A percentile compares a stretch with the other conserved stretches of the same genome.
Evolutionary conservation across 805 yeast species (phyloP).

Genomic region (Candida nanaspora): DNA sequence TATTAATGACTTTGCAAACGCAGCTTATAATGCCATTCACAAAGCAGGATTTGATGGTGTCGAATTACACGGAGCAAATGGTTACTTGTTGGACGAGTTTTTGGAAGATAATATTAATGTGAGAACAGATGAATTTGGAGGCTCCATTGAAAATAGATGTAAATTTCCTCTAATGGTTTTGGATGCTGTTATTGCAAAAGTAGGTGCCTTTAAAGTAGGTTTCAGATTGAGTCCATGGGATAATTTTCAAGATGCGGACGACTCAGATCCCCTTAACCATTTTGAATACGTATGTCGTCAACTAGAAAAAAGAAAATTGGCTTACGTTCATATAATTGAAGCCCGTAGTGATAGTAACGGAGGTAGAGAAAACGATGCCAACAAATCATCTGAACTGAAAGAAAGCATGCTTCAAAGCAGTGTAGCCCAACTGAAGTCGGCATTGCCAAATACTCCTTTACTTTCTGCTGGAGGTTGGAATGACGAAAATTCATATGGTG

Average conservation of each 20-base stretch:
- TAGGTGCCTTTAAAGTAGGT: slow-evolving; percentile 30
- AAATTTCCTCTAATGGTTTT: slow-evolving; percentile 26
- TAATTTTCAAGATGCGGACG: slow-evolving; percentile 15
- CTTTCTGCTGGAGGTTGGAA: slow-evolving; percentile 23
- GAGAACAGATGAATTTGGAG: slow-evolving; percentile 49
- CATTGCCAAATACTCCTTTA: slow-evolving; percentile 22
- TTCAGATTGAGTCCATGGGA: slow-evolving; percentile 32
- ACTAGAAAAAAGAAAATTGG: slow-evolving; percentile 25
- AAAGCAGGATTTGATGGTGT: slow-evolving; percentile 32
- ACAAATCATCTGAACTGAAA: slow-evolving; percentile 14
- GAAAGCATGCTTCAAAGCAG: slow-evolving; percentile 13
- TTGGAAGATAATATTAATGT: slow-evolving; percentile 26
- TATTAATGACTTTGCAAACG: slow-evolving; percentile 17
- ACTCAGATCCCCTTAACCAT: slow-evolving; percentile 13
- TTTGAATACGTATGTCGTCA: slow-evolving; percentile 24
- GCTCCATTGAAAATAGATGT: slow-evolving; percentile 34
- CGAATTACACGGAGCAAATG: slow-evolving; percentile 35
- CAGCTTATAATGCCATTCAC: slow-evolving; percentile 24
- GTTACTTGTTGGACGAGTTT: slow-evolving; percentile 32
- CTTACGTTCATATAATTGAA: slow-evolving; percentile 31
- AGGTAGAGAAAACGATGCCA: slow-evolving; percentile 17
- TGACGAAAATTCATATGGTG: slow-evolving; percentile 14
- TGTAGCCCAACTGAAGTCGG: slow-evolving; percentile 4
- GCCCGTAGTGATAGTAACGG: slow-evolving; percentile 25
- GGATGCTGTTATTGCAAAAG: slow-evolving; percentile 28